Conservation (phyloP, 306 rosid genomes). For the Albizia julibrissin region DNA sequence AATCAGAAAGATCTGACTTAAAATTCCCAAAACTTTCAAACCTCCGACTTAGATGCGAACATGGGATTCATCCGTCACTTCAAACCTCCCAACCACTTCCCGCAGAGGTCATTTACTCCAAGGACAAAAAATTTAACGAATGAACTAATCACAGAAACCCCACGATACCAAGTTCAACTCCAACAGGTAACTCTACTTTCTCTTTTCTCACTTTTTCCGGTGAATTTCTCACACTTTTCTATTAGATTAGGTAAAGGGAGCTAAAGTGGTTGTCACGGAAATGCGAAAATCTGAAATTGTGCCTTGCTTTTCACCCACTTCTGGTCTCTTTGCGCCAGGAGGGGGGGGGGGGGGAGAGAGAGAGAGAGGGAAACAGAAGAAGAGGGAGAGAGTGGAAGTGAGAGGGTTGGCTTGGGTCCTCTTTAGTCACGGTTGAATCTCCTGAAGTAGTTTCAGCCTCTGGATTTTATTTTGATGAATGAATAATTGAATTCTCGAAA, state of each 20-base stretch:
- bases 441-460: background rate
- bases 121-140: background rate
- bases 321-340: constrained; percentile 35
- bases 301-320: constrained; percentile 77
- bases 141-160: background rate
- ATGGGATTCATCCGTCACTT: constrained; percentile 27
- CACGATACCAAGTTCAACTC: constrained; percentile 17
- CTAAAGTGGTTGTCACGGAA: constrained; percentile 54
- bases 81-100: constrained; percentile 27
- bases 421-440: constrained; percentile 54
- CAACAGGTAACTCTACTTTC: background rate
- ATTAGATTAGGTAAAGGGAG: constrained; percentile 63
- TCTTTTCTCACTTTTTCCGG: constrained; percentile 24
- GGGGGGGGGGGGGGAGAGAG: constrained; percentile 24
- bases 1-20: constrained; percentile 52
- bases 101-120: background rate
- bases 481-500: no score
- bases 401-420: constrained; percentile 36
- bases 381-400: constrained; percentile 17
- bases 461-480: constrained; percentile 31
- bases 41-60: constrained; percentile 11
- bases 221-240: constrained; percentile 32
- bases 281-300: constrained; percentile 35
- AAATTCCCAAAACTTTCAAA: constrained; percentile 26
- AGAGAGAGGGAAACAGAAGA: background rate